phyloP scores from a whole-genome alignment of 345 rosid species.

The Psidium friedrichsthalianum region DNA sequence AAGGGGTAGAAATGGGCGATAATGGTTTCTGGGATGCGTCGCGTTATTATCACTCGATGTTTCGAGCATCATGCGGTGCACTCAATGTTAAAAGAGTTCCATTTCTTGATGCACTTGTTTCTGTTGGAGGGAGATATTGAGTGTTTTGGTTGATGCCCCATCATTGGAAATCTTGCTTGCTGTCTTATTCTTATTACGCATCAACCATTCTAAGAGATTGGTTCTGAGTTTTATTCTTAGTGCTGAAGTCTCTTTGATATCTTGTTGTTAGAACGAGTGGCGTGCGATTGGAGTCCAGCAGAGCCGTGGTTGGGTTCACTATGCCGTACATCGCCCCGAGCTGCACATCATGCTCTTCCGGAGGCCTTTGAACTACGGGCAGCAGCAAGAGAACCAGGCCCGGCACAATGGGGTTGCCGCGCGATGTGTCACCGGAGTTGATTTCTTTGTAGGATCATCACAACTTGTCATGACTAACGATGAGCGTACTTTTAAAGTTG shows the following conservation, averaged over 20 bases:
- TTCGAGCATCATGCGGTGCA: not conserved
- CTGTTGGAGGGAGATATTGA: not conserved
- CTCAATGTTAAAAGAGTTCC: not conserved
- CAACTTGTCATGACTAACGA: not conserved
- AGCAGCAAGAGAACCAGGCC: constrained; percentile 71
- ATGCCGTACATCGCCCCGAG: constrained; percentile 90
- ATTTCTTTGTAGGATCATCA: not conserved
- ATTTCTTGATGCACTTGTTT: not conserved
- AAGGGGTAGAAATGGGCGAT: not conserved
- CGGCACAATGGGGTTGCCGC: constrained; percentile 33
- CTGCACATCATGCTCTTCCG: constrained; percentile 97
- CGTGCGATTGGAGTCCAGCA: constrained; percentile 92
- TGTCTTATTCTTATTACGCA: not conserved
- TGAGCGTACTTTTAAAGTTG: not conserved
- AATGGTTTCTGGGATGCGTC: not conserved
- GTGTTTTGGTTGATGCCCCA: not conserved
- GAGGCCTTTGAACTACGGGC: constrained; percentile 82
- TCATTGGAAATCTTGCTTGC: not conserved
- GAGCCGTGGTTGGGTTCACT: constrained; percentile 97
- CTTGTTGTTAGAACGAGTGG: constrained; percentile 59
- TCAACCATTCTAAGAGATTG: not conserved
- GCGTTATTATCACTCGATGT: not conserved
- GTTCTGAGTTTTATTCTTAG: not conserved
- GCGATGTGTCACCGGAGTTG: constrained; percentile 10
- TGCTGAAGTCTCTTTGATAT: not conserved